Conservation (phyloP, 2,329 filamentous ascomycete species). For the Xylariaceae sp. region DNA sequence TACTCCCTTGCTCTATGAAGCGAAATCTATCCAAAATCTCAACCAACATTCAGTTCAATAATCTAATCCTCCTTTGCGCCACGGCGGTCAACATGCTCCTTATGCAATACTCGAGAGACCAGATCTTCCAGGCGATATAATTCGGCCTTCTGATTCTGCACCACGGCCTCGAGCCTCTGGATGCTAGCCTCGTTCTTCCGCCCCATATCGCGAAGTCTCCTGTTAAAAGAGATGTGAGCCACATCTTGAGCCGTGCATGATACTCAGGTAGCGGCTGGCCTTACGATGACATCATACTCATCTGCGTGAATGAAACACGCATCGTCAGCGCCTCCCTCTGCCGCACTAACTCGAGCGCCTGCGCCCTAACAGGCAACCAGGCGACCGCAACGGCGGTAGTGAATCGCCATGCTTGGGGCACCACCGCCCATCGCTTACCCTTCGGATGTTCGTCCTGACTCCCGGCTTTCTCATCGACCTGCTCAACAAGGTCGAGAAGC, state of each 20-base stretch:
- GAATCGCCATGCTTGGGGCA: constrained; percentile 36
- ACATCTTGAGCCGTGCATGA: too few species aligned
- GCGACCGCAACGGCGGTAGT: constrained; percentile 41
- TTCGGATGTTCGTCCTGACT: constrained; percentile 18
- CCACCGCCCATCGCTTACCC: constrained; percentile 34
- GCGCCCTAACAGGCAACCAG: constrained; percentile 42
- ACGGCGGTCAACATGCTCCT: constrained; percentile 10
- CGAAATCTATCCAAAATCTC: background rate
- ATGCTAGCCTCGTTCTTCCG: constrained; percentile 27
- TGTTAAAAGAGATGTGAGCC: constrained; percentile 14
- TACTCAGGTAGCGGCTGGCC: constrained; percentile 9
- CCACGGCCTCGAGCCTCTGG: constrained; percentile 22
- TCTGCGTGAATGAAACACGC: constrained; percentile 45
- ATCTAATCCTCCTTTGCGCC: constrained; percentile 7
- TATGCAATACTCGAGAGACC: constrained; percentile 25
- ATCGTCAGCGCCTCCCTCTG: constrained; percentile 43
- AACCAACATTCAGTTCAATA: constrained; percentile 7
- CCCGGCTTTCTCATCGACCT: constrained; percentile 36
- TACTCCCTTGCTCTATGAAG: constrained; percentile 41
- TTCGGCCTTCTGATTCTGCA: constrained; percentile 25
- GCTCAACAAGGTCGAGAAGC: constrained; percentile 42
- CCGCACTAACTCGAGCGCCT: constrained; percentile 42
- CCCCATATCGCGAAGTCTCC: constrained; percentile 35
- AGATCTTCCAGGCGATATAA: constrained; percentile 28
- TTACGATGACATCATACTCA: constrained; percentile 45